Evolutionary conservation across 192 early-diverging fungal species (phyloP).

Genomic region (Chytriomyces sp.): DNA sequence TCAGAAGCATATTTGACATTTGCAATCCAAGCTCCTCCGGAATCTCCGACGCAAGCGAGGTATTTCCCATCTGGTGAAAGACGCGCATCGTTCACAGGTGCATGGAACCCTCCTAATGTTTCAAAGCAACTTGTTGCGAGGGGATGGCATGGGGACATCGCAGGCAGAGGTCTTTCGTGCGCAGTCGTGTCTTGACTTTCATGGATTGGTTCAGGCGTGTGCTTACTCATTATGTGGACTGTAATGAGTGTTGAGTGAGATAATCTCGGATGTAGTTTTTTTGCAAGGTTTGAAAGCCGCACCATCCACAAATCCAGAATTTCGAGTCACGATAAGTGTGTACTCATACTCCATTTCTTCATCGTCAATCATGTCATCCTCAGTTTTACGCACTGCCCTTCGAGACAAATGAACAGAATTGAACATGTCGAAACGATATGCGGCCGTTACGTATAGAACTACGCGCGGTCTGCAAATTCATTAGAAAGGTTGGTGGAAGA

Average conservation of each 20-base stretch:
- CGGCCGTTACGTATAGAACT: conserved; percentile 1
- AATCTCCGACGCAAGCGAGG: conserved; percentile 27
- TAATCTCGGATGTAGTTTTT: no score
- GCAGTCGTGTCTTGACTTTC: background rate
- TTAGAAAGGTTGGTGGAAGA: background rate
- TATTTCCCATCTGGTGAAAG: conserved; percentile 20
- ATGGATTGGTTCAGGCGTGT: background rate
- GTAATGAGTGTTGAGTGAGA: no score
- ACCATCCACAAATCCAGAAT: conserved; percentile 21
- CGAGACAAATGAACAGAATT: conserved; percentile 25
- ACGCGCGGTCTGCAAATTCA: background rate
- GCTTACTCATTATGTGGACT: conserved; percentile 20
- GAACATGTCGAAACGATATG: conserved; percentile 21
- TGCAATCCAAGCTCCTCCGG: conserved; percentile 15
- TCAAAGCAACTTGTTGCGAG: background rate
- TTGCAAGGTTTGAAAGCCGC: background rate
- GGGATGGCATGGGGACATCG: conserved; percentile 8
- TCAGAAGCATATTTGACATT: background rate
- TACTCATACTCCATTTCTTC: conserved; percentile 16
- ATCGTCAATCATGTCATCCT: background rate
- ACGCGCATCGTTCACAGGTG: conserved; percentile 19
- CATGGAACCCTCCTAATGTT: background rate
- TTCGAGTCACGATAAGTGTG: conserved; percentile 18
- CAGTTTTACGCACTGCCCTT: background rate
- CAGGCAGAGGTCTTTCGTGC: background rate